Percentiles rank a stretch among this genome's conserved stretches.
Evolutionary conservation across 345 rosid species (phyloP).

Genomic region (Abelmoschus esculentus): DNA sequence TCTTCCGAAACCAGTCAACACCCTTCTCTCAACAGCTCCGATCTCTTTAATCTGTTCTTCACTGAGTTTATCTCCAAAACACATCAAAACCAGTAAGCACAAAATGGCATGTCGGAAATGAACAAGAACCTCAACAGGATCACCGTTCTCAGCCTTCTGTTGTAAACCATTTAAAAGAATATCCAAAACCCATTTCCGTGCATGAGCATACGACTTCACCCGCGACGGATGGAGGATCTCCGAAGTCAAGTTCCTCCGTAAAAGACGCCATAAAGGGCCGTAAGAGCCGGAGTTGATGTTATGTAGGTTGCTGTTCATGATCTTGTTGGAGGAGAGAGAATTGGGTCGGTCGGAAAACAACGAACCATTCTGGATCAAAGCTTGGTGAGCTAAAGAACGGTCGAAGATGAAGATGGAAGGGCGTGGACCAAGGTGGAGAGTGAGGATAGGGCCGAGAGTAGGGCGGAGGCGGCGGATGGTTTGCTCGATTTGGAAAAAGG

Average conservation of each 20-base stretch:
- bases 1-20: background rate
- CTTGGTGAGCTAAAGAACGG: background rate
- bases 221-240: background rate
- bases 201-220: background rate
- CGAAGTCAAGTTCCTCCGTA: background rate
- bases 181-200: background rate
- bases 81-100: background rate
- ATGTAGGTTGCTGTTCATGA: background rate
- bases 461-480: background rate
- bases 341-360: background rate
- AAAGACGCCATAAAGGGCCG: background rate
- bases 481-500: background rate
- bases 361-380: background rate
- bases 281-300: background rate
- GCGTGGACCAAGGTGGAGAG: background rate
- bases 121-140: background rate
- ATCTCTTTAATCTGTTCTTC: background rate
- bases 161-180: background rate
- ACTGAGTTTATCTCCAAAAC: background rate
- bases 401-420: background rate
- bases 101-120: background rate
- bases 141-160: background rate
- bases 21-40: background rate
- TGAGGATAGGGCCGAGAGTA: background rate
- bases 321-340: background rate